phyloP scores from a whole-genome alignment of 768 basidiomycete genomes.

The Rhodocollybia butyracea region DNA sequence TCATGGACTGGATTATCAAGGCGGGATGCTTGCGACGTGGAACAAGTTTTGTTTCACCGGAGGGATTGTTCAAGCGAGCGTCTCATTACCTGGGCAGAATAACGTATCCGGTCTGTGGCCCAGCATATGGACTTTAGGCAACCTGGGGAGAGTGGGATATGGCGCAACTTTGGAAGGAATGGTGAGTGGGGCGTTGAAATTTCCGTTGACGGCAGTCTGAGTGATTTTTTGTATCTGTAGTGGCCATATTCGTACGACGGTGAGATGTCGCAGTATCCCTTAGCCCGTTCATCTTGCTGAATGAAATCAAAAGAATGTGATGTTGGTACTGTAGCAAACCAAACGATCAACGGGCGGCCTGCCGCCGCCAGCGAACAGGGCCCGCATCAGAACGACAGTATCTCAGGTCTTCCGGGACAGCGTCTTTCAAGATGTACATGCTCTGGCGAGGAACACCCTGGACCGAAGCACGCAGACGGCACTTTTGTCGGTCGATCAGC shows the following conservation, averaged over 20 bases:
- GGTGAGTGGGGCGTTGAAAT: conserved; percentile 33
- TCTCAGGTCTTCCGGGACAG: conserved; percentile 49
- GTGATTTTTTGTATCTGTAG: conserved; percentile 15
- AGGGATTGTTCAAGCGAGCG: conserved; percentile 56
- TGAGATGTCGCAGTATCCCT: too few species aligned
- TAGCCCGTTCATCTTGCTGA: too few species aligned
- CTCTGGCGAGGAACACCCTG: conserved; percentile 52
- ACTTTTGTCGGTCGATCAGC: conserved; percentile 47
- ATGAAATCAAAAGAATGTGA: too few species aligned
- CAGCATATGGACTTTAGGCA: conserved; percentile 36
- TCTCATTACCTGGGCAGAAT: not conserved
- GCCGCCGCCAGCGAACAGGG: conserved; percentile 38
- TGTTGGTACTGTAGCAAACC: conserved; percentile 54
- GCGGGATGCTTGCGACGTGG: conserved; percentile 25
- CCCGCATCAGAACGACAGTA: conserved; percentile 21
- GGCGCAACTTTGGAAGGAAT: conserved; percentile 63
- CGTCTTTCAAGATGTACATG: conserved; percentile 57
- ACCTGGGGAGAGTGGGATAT: conserved; percentile 66
- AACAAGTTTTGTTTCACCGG: conserved; percentile 84
- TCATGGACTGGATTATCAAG: conserved; percentile 68
- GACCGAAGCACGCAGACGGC: conserved; percentile 43
- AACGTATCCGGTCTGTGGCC: conserved; percentile 7
- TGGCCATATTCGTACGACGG: conserved; percentile 70
- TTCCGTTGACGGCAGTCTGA: not conserved
- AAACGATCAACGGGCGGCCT: conserved; percentile 46